Conservation (phyloP, 2,329 filamentous ascomycete species). For the Didymella pinodella region DNA sequence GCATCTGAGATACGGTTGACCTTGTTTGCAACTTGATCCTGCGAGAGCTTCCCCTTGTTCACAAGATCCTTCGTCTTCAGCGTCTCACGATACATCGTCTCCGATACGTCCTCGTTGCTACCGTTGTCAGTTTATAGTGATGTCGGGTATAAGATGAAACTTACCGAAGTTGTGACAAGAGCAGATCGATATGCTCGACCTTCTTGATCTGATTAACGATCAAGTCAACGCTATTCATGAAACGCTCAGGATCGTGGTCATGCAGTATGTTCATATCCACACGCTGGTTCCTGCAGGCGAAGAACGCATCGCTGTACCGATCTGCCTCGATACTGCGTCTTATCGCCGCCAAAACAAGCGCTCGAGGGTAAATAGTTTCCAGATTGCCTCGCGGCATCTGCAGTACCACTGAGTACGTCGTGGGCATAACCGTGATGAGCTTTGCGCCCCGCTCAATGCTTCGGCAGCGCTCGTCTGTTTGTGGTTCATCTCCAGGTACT, state of each 20-base stretch:
- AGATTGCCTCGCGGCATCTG: constrained; percentile 97
- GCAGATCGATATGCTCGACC: constrained; percentile 84
- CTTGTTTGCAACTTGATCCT: constrained; percentile 61
- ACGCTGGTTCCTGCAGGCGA: constrained; percentile 87
- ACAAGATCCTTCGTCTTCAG: constrained; percentile 56
- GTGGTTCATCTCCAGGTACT: constrained; percentile 85
- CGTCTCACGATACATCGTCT: constrained; percentile 93
- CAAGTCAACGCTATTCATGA: constrained; percentile 75
- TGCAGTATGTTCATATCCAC: constrained; percentile 98
- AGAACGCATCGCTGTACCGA: constrained; percentile 84
- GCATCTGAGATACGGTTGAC: constrained; percentile 90
- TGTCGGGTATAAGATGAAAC: constrained; percentile 24
- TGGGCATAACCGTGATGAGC: constrained; percentile 88
- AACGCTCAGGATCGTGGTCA: constrained; percentile 88
- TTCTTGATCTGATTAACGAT: constrained; percentile 88
- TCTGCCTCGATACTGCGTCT: constrained; percentile 79
- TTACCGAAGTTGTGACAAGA: constrained; percentile 83
- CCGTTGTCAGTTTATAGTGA: constrained; percentile 11
- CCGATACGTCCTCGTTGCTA: constrained; percentile 86
- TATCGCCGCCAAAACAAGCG: constrained; percentile 90
- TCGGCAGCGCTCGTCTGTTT: constrained; percentile 89
- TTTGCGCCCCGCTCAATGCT: constrained; percentile 89
- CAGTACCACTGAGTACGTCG: constrained; percentile 82
- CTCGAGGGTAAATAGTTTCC: constrained; percentile 92
- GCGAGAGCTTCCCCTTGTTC: constrained; percentile 30